phyloP scores from a whole-genome alignment of 495 filamentous ascomycete genomes.

The Tuber brumale region DNA sequence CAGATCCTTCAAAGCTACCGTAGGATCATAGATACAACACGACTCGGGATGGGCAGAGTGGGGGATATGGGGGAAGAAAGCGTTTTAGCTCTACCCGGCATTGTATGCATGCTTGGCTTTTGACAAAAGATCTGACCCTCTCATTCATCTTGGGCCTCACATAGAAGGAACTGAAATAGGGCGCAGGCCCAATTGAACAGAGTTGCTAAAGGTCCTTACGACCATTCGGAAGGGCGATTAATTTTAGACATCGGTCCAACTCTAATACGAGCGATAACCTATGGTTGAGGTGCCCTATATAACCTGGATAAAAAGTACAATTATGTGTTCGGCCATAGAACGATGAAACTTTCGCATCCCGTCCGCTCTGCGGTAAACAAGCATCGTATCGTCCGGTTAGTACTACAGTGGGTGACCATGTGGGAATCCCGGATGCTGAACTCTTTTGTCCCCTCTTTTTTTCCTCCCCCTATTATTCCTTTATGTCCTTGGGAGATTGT shows the following conservation, averaged over 20 bases:
- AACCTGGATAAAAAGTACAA: neutral
- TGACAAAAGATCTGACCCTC: neutral
- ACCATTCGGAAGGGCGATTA: neutral
- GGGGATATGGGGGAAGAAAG: neutral
- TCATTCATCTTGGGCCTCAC: neutral
- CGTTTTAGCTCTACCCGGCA: neutral
- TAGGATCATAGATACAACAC: neutral
- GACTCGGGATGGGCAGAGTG: neutral
- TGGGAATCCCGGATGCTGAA: constrained; percentile 9
- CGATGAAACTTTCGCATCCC: neutral
- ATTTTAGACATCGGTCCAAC: neutral
- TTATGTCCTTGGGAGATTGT: neutral
- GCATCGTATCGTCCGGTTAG: constrained; percentile 9
- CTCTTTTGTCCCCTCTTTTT: neutral
- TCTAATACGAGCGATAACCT: neutral
- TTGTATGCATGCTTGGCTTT: neutral
- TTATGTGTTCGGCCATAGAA: constrained; percentile 1
- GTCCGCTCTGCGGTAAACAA: constrained; percentile 1
- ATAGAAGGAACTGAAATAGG: neutral
- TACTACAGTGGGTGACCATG: constrained; percentile 12
- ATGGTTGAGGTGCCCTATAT: neutral
- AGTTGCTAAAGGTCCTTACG: neutral
- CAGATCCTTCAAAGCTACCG: neutral
- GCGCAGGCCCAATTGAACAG: neutral
- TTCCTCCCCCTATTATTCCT: neutral